phyloP scores from a whole-genome alignment of 129 eudicot genomes.

The Escallonia herrerae region DNA sequence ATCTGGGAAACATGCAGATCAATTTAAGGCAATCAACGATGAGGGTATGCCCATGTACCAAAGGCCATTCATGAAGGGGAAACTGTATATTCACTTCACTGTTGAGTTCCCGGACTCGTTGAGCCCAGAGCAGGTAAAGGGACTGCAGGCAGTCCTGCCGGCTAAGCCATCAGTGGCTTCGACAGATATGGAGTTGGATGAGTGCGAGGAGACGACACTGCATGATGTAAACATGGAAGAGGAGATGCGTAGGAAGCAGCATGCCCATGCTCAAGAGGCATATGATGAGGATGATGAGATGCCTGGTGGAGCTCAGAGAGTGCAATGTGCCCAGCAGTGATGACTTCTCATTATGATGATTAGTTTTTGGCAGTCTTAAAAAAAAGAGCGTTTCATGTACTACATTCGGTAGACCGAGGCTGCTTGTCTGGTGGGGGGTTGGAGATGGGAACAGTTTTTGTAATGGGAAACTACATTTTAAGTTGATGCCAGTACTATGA shows the following conservation, averaged over 20 bases:
- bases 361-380: too few relatives aligned
- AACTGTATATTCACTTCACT: conserved; percentile 53
- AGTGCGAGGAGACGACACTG: conserved; percentile 69
- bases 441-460: too few relatives aligned
- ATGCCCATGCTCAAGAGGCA: conserved; percentile 48
- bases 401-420: too few relatives aligned
- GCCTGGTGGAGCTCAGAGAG: conserved; percentile 60
- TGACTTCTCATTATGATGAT: too few relatives aligned
- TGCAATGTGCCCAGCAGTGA: too few relatives aligned
- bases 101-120: conserved; percentile 61
- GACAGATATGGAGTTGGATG: conserved; percentile 70
- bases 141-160: conserved; percentile 51
- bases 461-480: too few relatives aligned
- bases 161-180: conserved; percentile 33
- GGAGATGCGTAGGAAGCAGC: conserved; percentile 63
- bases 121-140: conserved; percentile 44
- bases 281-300: conserved; percentile 63
- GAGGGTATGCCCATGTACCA: conserved; percentile 76
- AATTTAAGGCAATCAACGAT: conserved; percentile 61
- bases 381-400: too few relatives aligned
- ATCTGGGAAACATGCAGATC: conserved; percentile 22
- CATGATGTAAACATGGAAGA: conserved; percentile 79
- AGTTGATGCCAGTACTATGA: too few relatives aligned
- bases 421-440: too few relatives aligned
- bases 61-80: conserved; percentile 72